Evolutionary conservation across 163 green algal species (phyloP), one percentile per base, ranked within the genome.

Genomic region (Scenedesmus sp.): DNA sequence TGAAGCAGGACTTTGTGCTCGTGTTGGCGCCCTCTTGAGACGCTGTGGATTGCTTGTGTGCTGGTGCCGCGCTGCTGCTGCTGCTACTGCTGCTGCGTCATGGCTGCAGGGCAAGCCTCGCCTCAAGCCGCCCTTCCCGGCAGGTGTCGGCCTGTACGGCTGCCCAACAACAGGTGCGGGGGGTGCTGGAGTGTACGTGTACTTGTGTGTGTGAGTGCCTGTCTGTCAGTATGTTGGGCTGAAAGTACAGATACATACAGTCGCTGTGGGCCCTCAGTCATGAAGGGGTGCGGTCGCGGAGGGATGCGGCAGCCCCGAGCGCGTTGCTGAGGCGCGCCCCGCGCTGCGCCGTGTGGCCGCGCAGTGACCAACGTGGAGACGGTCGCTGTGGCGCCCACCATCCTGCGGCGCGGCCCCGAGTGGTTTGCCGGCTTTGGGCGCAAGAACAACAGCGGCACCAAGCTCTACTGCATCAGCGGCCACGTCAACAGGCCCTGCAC

Each of bases 371-470:
- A 99, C 92, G 98, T 99, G 49, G 98, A 99, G 94, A 99, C 98
- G 0, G 97, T 99, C 37, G 96, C 98, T 3, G 98, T 99, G 59
- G 91, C 94, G 1, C 98, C 98, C 86, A 99, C 98, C 91, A 99
- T 99, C 94, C 95, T 99, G 85, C 95, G 98, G 53, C 94, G 98
- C 35, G 98, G 98, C 26, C 97, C 98, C 30, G 96, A 99, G 83
- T 99, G 98, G 98, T 99, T 99, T 91, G 93, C 97, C 24, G 95
- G 90, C 73, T 99, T 99, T 94, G 98, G 98, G 16, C 97, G 98
- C 93, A 99, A 99, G 95, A 99, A 99, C 97, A 99, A 99, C 94
- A 89, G 93, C 15, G 98, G 98, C 90, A 99, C 98, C 88, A 99
- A 99, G 96, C 97, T 99, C 43, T 99, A 98, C 95, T 99, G 97